Evolutionary conservation across 441 rosid genomes (phyloP).

Genomic region (Erysimum cheiri): DNA sequence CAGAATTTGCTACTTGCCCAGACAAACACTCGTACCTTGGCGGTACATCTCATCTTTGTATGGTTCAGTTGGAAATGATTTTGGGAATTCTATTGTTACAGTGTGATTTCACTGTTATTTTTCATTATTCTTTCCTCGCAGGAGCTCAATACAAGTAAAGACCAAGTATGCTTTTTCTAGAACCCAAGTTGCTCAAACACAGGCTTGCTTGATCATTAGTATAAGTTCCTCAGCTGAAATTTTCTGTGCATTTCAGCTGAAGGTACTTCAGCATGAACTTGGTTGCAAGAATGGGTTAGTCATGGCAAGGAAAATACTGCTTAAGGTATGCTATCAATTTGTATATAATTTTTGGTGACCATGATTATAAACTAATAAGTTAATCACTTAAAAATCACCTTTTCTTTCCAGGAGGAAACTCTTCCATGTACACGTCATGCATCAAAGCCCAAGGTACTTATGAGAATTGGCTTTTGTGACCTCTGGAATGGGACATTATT

Average conservation of each 20-base stretch:
- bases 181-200: constrained; percentile 30
- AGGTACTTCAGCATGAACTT: constrained; percentile 58
- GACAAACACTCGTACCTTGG: constrained; percentile 64
- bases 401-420: constrained; percentile 28
- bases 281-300: constrained; percentile 58
- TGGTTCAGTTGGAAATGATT: constrained; percentile 27
- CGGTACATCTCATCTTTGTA: constrained; percentile 48
- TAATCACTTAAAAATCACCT: constrained; percentile 6
- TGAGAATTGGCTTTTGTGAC: constrained; percentile 12
- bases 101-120: constrained; percentile 24
- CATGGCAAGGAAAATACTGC: constrained; percentile 50
- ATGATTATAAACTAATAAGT: constrained; percentile 18
- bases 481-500: constrained; percentile 20
- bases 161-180: constrained; percentile 48
- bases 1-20: constrained; percentile 69
- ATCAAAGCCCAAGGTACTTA: constrained; percentile 41
- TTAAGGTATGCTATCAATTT: constrained; percentile 45
- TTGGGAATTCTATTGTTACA: constrained; percentile 7
- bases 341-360: constrained; percentile 25
- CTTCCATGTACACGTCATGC: constrained; percentile 28
- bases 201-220: constrained; percentile 8
- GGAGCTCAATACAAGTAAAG: constrained; percentile 63
- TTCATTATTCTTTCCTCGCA: constrained; percentile 41
- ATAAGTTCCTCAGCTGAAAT: constrained; percentile 34
- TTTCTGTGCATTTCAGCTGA: constrained; percentile 47